Evolutionary conservation across 1,284 basidiomycete species (phyloP).

Genomic region (Heimioporus retisporus): DNA sequence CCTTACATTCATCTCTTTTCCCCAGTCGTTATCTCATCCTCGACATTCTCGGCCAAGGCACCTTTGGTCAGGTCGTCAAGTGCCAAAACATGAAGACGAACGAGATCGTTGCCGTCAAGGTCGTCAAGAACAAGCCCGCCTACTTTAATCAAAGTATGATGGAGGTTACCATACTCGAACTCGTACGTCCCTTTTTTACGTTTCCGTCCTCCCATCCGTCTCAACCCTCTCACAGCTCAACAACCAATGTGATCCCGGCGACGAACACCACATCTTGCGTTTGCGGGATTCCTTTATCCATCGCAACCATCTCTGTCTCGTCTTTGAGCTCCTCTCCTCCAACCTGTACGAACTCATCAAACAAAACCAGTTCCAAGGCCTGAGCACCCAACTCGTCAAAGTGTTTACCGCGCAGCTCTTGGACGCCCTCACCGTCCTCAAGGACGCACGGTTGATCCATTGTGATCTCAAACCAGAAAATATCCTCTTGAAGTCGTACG

Average conservation of each 20-base stretch:
- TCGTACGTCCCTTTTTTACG: constrained; percentile 62
- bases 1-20: constrained; percentile 17
- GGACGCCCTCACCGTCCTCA: constrained; percentile 93
- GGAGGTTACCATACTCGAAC: constrained; percentile 98
- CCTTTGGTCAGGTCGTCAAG: constrained; percentile 99
- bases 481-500: constrained; percentile 93
- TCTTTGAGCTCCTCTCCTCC: constrained; percentile 97
- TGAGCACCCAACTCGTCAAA: constrained; percentile 97
- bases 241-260: constrained; percentile 91
- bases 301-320: constrained; percentile 95
- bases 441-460: constrained; percentile 96
- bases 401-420: constrained; percentile 98
- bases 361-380: constrained; percentile 99
- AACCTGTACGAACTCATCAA: constrained; percentile 99
- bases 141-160: constrained; percentile 99
- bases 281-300: constrained; percentile 98
- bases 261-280: constrained; percentile 97
- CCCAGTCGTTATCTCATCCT: constrained; percentile 90
- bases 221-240: constrained; percentile 72
- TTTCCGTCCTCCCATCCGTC: too few relatives aligned
- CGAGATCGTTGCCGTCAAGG: constrained; percentile 98
- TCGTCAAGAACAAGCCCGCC: constrained; percentile 99
- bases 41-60: constrained; percentile 98
- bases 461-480: constrained; percentile 99
- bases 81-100: constrained; percentile 99